Evolutionary conservation across 2,329 filamentous ascomycete species (phyloP), one percentile per base, ranked within the genome.

Genomic region (Dothideomycetes sp.): DNA sequence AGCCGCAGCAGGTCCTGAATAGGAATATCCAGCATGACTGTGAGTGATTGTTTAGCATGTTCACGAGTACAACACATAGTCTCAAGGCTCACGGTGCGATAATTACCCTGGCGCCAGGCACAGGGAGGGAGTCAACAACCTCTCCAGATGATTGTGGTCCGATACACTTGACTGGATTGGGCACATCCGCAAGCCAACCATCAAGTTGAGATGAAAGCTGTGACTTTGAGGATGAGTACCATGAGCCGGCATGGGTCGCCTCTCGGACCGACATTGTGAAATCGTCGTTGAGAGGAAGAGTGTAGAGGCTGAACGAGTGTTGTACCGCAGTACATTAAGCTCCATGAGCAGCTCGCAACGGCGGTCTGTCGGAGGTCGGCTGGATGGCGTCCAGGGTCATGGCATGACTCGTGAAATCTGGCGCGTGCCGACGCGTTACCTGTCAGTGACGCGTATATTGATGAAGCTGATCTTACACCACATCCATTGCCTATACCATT

Each of bases 1-100:
- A 32, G 88, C 91, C 32, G 91, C 91, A 49, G 86, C 89, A 30
- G 80, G 76, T 5, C 91, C 91, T 3, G 91, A 98, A 68, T 89
- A 96, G 2, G 75, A 68, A 64, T 94, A 98, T 45, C 91, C 91
- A 44, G 91, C 91, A 60, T 98, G 91, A 45, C 89, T 95, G 52
- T 49, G 44, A 45, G 43, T 38, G 42, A 17, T 44, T 38, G 54
- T 54, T 57, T 51, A 60, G 52, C 50, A 38, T 41, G 49, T 30
- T 24, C 15, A 17, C 11, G 31, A 40, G 37, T 22, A 36, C 24
- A 34, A 2, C 12, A 19, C 12, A 22, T n/a, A 14, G 5, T 49
- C 53, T 45, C 73, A 94, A 2, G 7, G 51, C 54, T 47, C 73
- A 95, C 89, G 91, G 91, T 45, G 87, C 87, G 57, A 98, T 95